phyloP scores from a whole-genome alignment of 768 basidiomycete genomes.

The Crepidotus variabilis region DNA sequence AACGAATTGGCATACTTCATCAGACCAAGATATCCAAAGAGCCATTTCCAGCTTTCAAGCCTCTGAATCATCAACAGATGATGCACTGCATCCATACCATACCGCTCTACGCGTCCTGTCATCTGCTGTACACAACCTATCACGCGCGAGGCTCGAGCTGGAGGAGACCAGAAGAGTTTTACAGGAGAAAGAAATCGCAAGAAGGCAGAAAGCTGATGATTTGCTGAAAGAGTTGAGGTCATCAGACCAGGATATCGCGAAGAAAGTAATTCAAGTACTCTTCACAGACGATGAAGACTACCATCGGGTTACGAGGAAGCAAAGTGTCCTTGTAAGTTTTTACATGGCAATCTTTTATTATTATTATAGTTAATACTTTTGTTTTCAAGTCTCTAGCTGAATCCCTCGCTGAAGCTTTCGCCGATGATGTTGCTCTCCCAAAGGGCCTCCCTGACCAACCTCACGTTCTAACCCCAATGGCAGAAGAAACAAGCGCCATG shows the following conservation, averaged over 20 bases:
- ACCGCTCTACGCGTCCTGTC: conserved; percentile 67
- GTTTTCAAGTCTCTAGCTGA: conserved; percentile 43
- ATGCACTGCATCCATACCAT: conserved; percentile 56
- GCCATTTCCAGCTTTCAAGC: conserved; percentile 49
- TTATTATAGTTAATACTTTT: conserved; percentile 1
- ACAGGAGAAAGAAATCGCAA: conserved; percentile 56
- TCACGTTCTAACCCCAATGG: conserved; percentile 29
- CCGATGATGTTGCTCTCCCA: conserved; percentile 40
- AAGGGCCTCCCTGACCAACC: conserved; percentile 29
- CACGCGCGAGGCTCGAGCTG: conserved; percentile 55
- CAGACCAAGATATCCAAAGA: conserved; percentile 69
- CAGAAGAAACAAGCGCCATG: conserved; percentile 24
- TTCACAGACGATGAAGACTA: conserved; percentile 49
- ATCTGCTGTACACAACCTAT: conserved; percentile 56
- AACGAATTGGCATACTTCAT: conserved; percentile 74
- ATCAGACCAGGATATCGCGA: conserved; percentile 66
- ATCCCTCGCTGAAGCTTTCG: conserved; percentile 53
- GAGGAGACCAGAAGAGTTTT: conserved; percentile 53
- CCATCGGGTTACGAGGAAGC: conserved; percentile 50
- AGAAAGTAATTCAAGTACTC: conserved; percentile 61
- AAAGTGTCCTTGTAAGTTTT: conserved; percentile 53
- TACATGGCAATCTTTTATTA: neutral
- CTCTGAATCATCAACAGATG: conserved; percentile 44
- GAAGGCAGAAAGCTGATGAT: conserved; percentile 47
- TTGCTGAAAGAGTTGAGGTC: conserved; percentile 53